Evolutionary conservation across 768 basidiomycete species (phyloP).

Genomic region (Lepiota brunneoincarnata): DNA sequence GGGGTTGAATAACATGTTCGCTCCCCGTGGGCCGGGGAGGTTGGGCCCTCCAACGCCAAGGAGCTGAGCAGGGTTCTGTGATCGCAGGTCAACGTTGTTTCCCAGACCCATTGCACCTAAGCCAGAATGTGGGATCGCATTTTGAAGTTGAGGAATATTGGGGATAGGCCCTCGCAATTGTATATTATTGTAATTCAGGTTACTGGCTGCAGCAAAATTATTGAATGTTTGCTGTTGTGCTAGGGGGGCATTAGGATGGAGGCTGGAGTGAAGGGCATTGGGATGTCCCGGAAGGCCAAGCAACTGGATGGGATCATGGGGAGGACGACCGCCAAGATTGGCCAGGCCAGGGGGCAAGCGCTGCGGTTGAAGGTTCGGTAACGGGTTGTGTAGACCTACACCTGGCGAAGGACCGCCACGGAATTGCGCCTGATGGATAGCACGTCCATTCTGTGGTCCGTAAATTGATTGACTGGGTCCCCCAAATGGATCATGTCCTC

Average conservation of each 20-base stretch:
- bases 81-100: constrained; percentile 54
- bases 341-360: constrained; percentile 79
- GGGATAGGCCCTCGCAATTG: constrained; percentile 55
- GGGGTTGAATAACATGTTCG: constrained; percentile 40
- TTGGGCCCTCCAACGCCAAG: constrained; percentile 46
- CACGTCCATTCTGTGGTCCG: constrained; percentile 53
- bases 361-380: constrained; percentile 47
- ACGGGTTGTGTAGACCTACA: constrained; percentile 40
- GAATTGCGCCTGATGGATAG: constrained; percentile 60
- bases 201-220: constrained; percentile 45
- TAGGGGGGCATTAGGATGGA: constrained; percentile 41
- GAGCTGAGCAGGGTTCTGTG: constrained; percentile 48
- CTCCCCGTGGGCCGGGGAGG: constrained; percentile 42
- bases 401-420: constrained; percentile 72
- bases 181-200: constrained; percentile 41
- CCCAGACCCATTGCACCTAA: constrained; percentile 50
- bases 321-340: constrained; percentile 78
- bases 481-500: constrained; percentile 54
- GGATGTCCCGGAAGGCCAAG: constrained; percentile 45
- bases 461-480: constrained; percentile 48
- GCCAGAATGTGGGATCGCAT: constrained; percentile 41
- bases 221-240: constrained; percentile 47
- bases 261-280: constrained; percentile 41
- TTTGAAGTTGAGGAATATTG: constrained; percentile 46
- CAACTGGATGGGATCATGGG: constrained; percentile 74